Conservation (phyloP, 768 basidiomycete species). For the Symmetrospora coprosmae region DNA sequence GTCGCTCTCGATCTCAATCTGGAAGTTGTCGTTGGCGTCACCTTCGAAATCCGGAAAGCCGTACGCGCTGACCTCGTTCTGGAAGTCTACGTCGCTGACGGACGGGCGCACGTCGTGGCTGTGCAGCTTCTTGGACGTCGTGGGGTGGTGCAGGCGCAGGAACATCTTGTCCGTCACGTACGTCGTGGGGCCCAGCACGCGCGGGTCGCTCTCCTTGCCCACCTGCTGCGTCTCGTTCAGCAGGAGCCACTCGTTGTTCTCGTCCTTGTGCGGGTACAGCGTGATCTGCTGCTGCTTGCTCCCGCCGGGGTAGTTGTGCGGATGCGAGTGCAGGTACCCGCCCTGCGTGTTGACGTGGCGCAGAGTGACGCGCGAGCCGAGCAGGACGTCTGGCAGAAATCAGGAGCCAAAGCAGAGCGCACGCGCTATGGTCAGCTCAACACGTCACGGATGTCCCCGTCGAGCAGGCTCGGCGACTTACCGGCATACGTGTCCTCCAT, state of each 20-base stretch:
- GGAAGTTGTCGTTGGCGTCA: slow-evolving; percentile 73
- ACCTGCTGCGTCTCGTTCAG: slow-evolving; percentile 50
- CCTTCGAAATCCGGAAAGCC: slow-evolving; percentile 72
- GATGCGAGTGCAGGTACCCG: slow-evolving; percentile 93
- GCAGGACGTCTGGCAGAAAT: slow-evolving; percentile 51
- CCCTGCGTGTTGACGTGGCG: slow-evolving; percentile 94
- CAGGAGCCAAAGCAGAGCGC: not conserved
- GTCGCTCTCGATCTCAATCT: slow-evolving; percentile 64
- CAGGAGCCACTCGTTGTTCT: slow-evolving; percentile 86
- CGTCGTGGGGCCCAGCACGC: slow-evolving; percentile 42
- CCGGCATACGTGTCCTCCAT: slow-evolving; percentile 90
- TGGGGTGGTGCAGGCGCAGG: slow-evolving; percentile 65
- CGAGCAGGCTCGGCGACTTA: slow-evolving; percentile 36
- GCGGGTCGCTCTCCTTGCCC: slow-evolving; percentile 24
- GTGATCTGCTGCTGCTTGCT: slow-evolving; percentile 96
- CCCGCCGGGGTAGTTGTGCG: slow-evolving; percentile 75
- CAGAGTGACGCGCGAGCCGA: slow-evolving; percentile 68
- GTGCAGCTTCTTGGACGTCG: slow-evolving; percentile 75
- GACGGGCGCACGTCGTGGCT: slow-evolving; percentile 90
- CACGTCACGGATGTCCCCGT: not conserved
- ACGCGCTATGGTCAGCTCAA: not conserved
- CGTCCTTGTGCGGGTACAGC: slow-evolving; percentile 94
- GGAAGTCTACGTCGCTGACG: slow-evolving; percentile 94
- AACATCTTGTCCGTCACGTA: slow-evolving; percentile 54
- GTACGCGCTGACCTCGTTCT: slow-evolving; percentile 93